Evolutionary conservation across 768 basidiomycete genomes (phyloP).

Genomic region (Calocera cornea): DNA sequence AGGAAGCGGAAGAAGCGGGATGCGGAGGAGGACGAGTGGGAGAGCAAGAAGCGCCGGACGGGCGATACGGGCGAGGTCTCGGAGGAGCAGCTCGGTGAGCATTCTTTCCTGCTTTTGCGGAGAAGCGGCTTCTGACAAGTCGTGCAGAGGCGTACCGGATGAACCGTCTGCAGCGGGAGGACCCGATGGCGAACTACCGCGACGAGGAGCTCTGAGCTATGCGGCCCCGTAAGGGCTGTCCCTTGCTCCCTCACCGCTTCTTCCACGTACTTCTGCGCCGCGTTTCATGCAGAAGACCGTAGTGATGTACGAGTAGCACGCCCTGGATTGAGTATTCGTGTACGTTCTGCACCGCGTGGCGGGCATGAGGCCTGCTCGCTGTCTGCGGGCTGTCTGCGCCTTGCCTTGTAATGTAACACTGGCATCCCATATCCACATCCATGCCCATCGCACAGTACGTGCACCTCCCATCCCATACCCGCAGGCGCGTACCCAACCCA

Average conservation of each 20-base stretch:
- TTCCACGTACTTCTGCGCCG: not conserved
- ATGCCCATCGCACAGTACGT: not conserved
- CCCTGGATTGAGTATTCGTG: too few species aligned
- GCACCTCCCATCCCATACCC: too few species aligned
- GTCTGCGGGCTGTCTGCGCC: not conserved
- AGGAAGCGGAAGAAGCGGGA: conserved; percentile 58
- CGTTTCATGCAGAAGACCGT: not conserved
- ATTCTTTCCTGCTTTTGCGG: not conserved
- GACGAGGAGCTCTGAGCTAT: conserved; percentile 34
- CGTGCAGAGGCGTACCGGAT: conserved; percentile 72
- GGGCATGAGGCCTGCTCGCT: not conserved
- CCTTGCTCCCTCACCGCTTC: not conserved
- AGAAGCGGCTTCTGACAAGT: not conserved
- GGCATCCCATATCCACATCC: not conserved
- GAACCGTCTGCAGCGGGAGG: conserved; percentile 52
- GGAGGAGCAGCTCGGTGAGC: conserved; percentile 43
- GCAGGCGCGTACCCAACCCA: too few species aligned
- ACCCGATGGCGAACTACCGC: conserved; percentile 89
- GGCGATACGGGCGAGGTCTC: conserved; percentile 50
- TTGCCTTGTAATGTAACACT: not conserved
- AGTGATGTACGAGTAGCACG: conserved; percentile 6
- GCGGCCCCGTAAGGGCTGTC: not conserved
- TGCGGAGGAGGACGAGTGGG: conserved; percentile 43
- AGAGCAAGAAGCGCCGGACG: conserved; percentile 45
- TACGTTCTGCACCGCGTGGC: too few species aligned